A percentile compares a stretch with the other conserved stretches of the same genome.
Conservation (phyloP, 805 yeast genomes). For the Clavispora asparagi region DNA sequence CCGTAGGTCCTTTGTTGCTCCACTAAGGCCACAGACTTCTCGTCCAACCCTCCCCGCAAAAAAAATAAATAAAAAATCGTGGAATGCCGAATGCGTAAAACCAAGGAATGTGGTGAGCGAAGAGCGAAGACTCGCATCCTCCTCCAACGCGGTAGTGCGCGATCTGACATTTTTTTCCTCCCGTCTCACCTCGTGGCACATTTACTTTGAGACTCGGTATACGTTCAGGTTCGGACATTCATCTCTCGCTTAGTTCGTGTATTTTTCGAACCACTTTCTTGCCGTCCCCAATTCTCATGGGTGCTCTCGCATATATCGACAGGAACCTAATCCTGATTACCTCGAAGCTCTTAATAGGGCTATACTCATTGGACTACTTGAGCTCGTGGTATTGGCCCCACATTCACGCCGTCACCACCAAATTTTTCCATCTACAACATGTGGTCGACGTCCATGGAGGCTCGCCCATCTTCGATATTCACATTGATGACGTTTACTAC, state of each 20-base stretch:
- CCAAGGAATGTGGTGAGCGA: background rate
- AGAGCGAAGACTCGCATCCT: background rate
- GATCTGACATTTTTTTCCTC: background rate
- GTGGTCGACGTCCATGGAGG: constrained; percentile 13
- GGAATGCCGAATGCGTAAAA: background rate
- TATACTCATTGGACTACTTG: constrained; percentile 23
- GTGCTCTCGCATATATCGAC: constrained; percentile 17
- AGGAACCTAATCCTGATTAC: constrained; percentile 33
- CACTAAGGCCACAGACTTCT: too few species aligned
- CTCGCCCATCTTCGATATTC: constrained; percentile 44
- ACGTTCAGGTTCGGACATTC: background rate
- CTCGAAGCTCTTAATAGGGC: constrained; percentile 20
- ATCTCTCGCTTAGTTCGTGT: background rate
- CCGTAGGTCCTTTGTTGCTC: too few species aligned
- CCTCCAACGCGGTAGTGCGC: background rate
- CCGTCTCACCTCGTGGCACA: background rate
- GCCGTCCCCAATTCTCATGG: background rate
- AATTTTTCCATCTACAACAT: constrained; percentile 33
- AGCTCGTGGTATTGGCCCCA: constrained; percentile 11
- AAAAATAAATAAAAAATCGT: background rate
- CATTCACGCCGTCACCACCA: constrained; percentile 23
- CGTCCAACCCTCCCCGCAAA: too few species aligned
- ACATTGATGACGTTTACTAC: constrained; percentile 49
- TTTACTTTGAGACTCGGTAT: background rate
- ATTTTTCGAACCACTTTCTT: background rate